Evolutionary conservation across 306 rosid genomes (phyloP).

Genomic region (Echinosophora koreensis): DNA sequence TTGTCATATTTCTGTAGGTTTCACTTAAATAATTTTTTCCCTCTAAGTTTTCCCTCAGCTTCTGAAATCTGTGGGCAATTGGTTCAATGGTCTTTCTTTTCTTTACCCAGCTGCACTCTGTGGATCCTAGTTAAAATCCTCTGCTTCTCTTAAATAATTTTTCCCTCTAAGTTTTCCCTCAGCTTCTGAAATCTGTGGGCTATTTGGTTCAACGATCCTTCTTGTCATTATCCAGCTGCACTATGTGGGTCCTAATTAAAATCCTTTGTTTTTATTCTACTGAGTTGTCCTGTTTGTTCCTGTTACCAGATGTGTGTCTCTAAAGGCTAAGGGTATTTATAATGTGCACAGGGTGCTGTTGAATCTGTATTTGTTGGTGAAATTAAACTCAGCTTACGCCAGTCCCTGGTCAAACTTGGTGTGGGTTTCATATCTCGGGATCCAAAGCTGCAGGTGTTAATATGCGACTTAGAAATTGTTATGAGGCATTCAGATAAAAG

Average conservation of each 20-base stretch:
- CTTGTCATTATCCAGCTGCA: conserved; percentile 20
- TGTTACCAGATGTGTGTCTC: conserved; percentile 41
- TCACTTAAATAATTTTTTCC: conserved; percentile 24
- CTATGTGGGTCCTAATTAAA: conserved; percentile 29
- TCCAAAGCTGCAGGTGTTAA: conserved; percentile 93
- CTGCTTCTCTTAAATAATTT: conserved; percentile 34
- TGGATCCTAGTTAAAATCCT: conserved; percentile 31
- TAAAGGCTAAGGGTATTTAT: conserved; percentile 43
- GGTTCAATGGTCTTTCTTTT: conserved; percentile 30
- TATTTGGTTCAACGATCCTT: conserved; percentile 23
- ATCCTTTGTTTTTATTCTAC: conserved; percentile 32
- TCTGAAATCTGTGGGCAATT: conserved; percentile 33
- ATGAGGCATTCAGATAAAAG: conserved; percentile 85
- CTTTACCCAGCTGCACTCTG: conserved; percentile 5
- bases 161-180: background rate
- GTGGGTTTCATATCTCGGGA: conserved; percentile 90
- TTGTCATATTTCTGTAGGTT: conserved; percentile 42
- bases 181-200: conserved; percentile 30
- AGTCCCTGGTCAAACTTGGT: conserved; percentile 87
- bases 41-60: conserved; percentile 12
- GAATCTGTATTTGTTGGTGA: conserved; percentile 96
- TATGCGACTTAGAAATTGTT: conserved; percentile 90
- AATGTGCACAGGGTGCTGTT: conserved; percentile 78
- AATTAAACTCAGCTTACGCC: conserved; percentile 91
- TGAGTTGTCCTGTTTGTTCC: conserved; percentile 33